Evolutionary conservation across 2,329 filamentous ascomycete genomes (phyloP).

Genomic region (Colletotrichum paranaense): DNA sequence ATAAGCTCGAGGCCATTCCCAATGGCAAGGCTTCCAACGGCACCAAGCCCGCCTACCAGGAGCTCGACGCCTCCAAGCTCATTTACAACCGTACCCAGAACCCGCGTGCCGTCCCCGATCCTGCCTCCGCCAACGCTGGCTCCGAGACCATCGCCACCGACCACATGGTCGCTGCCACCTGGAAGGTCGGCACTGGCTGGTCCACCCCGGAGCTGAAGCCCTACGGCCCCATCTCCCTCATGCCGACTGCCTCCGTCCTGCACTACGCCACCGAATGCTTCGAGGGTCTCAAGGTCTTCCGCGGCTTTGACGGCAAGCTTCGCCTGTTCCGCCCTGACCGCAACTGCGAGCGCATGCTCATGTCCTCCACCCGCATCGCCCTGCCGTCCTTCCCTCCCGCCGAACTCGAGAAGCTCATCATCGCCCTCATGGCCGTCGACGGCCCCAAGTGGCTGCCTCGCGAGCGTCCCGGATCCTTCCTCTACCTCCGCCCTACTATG

Average conservation of each 20-base stretch:
- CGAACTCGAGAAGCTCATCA: conserved; percentile 80
- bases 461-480: conserved; percentile 73
- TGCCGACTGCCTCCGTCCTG: conserved; percentile 83
- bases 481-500: conserved; percentile 89
- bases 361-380: conserved; percentile 73
- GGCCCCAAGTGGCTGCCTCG: conserved; percentile 83
- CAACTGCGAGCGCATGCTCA: conserved; percentile 75
- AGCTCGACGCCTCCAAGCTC: conserved; percentile 72
- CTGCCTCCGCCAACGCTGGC: conserved; percentile 58
- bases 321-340: conserved; percentile 82
- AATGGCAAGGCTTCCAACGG: conserved; percentile 38
- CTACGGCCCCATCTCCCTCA: conserved; percentile 81
- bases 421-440: conserved; percentile 78
- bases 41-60: conserved; percentile 62
- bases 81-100: conserved; percentile 67
- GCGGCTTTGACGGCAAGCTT: conserved; percentile 79
- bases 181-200: conserved; percentile 77
- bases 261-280: conserved; percentile 95
- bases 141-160: conserved; percentile 75
- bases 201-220: conserved; percentile 77
- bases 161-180: conserved; percentile 85
- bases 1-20: conserved; percentile 55
- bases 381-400: conserved; percentile 78
- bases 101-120: conserved; percentile 64
- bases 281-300: conserved; percentile 85